A percentile compares a stretch with the other conserved stretches of the same genome.
Conservation (phyloP, 1,284 basidiomycete genomes). For the Pseudozyma pruni region DNA sequence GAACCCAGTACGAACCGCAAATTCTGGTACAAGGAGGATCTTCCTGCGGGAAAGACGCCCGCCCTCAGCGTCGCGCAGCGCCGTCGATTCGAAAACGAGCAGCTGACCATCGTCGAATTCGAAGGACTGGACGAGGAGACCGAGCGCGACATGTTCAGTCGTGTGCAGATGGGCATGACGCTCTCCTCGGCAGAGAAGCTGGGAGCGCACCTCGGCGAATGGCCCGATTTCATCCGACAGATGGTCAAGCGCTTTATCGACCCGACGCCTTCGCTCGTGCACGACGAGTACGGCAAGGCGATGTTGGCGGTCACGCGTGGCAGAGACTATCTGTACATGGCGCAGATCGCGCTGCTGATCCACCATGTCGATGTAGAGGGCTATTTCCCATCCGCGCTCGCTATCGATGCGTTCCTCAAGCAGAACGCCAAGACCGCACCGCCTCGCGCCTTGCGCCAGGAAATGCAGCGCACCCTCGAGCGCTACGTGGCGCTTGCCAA, state of each 20-base stretch:
- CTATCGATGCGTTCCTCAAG: constrained; percentile 39
- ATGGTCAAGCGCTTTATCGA: constrained; percentile 52
- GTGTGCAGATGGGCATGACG: constrained; percentile 57
- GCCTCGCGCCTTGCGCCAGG: constrained; percentile 1
- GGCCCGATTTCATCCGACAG: constrained; percentile 50
- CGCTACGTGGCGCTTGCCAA: constrained; percentile 44
- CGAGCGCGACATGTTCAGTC: constrained; percentile 56
- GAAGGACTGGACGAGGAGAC: constrained; percentile 37
- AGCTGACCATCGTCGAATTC: constrained; percentile 47
- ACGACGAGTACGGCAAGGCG: constrained; percentile 28
- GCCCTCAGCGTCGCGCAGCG: constrained; percentile 30
- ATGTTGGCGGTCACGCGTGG: constrained; percentile 38
- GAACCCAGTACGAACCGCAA: constrained; percentile 28
- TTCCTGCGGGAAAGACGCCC: constrained; percentile 16
- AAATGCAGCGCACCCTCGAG: constrained; percentile 30
- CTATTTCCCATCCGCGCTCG: constrained; percentile 28
- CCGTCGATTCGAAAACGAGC: constrained; percentile 50
- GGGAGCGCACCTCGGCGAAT: constrained; percentile 38
- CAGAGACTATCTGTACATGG: constrained; percentile 47
- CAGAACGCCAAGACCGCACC: constrained; percentile 17
- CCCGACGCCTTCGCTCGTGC: constrained; percentile 29
- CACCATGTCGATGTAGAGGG: neutral
- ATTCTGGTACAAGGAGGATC: constrained; percentile 49
- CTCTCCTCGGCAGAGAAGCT: constrained; percentile 57
- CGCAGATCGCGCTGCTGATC: constrained; percentile 48